A percentile compares a stretch with the other conserved stretches of the same genome.
Evolutionary conservation across 2,329 filamentous ascomycete genomes (phyloP).

Genomic region (Fusarium sp.): DNA sequence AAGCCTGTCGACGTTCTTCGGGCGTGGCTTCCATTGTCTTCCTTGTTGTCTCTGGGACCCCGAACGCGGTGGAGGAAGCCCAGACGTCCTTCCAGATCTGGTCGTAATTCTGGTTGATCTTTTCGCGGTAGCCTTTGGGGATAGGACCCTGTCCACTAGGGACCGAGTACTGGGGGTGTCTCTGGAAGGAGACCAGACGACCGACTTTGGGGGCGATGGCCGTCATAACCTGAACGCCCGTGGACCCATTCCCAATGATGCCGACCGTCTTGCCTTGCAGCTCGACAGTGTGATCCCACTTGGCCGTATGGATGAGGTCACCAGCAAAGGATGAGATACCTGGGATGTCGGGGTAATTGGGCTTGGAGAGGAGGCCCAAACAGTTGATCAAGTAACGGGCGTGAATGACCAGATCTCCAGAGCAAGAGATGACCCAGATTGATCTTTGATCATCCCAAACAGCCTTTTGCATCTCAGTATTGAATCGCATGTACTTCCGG

Average conservation of each 20-base stretch:
- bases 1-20: slow-evolving; percentile 26
- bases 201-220: slow-evolving; percentile 8
- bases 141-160: slow-evolving; percentile 5
- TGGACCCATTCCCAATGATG: slow-evolving; percentile 21
- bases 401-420: background rate
- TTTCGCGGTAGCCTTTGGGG: background rate
- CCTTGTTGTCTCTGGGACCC: background rate
- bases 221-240: slow-evolving; percentile 25
- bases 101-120: background rate
- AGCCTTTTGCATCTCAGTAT: slow-evolving; percentile 48
- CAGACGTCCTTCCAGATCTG: background rate
- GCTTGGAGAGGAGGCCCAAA: background rate
- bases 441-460: slow-evolving; percentile 25
- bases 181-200: slow-evolving; percentile 33
- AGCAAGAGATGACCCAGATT: background rate
- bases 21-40: background rate
- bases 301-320: background rate
- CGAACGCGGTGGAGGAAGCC: background rate
- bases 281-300: background rate
- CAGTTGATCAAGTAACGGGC: background rate
- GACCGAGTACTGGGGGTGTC: slow-evolving; percentile 28
- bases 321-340: background rate
- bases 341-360: background rate
- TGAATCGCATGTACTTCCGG: slow-evolving; percentile 50
- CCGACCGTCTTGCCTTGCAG: slow-evolving; percentile 11